Base-by-base conservation (phyloP, 257 asterid genomes). In the Paulownia fortunei region DNA sequence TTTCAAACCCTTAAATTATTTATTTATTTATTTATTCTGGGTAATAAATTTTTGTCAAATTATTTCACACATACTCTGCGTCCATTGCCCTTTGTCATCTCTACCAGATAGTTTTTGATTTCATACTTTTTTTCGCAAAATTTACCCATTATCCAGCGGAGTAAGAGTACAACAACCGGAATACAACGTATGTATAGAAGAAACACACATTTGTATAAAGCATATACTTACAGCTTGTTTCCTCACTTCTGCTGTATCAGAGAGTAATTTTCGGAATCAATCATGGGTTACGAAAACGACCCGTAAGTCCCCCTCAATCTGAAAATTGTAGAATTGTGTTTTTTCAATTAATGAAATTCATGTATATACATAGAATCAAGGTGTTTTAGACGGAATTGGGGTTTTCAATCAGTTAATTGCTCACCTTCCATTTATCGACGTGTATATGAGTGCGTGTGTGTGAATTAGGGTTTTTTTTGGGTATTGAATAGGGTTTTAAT, bases 281-380 rank as follows among this genome's bases (percentile, higher is more conserved):
- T 73, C 83, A 91, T 90, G 95, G 87, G 87, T 54, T 86, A 84
- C 86, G 92, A 84, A 24, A 84, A 91, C 83, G 90, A 91, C 68
- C 94, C 88, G 97, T 93, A 82, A 91, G 97, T 71, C 12, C 9
- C 21, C 1, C 24, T 30, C 27, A 18, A 52, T 73, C 23, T n/a
- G 21, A 8, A 23, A 60, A 13, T 76, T 61, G 11, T 37, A 23
- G 51, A 63, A 44, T 16, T 81, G 79, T 79, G 80, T 81, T 72
- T 61, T 49, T 39, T 24, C 61, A 6, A 70, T 72, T 26, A 10
- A 49, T 67, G 39, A 26, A 44, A 21, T 69, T 55, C 52, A 37
- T 32, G 51, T 54, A 26, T 51, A 26, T 36, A 24, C 21, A 4
- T 56, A 23, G 34, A 49, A 34, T 42, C 60, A 61, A 82, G 81